Evolutionary conservation across 2,329 filamentous ascomycete genomes (phyloP).

Genomic region (Xylaria arbuscula): DNA sequence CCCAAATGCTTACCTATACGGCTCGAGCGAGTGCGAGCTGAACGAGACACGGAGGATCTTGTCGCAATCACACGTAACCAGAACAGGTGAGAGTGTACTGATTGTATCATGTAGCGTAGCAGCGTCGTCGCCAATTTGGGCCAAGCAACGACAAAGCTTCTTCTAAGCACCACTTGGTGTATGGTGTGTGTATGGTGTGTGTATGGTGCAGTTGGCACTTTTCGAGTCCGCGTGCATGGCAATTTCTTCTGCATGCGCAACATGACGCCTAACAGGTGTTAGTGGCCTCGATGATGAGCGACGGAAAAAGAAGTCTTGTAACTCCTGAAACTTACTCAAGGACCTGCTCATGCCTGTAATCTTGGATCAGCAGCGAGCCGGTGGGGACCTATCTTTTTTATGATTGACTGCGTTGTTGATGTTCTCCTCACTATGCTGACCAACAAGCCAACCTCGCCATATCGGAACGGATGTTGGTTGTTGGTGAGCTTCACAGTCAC

Average conservation of each 20-base stretch:
- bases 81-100: slow-evolving; percentile 1
- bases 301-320: slow-evolving; percentile 19
- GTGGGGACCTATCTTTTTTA: background rate
- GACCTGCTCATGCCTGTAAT: slow-evolving; percentile 1
- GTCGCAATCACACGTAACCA: slow-evolving; percentile 16
- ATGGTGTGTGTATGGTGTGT: background rate
- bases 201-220: slow-evolving; percentile 11
- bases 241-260: slow-evolving; percentile 23
- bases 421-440: background rate
- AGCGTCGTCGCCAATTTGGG: slow-evolving; percentile 9
- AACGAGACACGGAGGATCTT: slow-evolving; percentile 1
- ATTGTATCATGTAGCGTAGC: background rate
- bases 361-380: slow-evolving; percentile 18
- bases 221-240: slow-evolving; percentile 23
- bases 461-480: slow-evolving; percentile 10
- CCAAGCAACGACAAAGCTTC: slow-evolving; percentile 19
- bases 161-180: slow-evolving; percentile 28
- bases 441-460: slow-evolving; percentile 3
- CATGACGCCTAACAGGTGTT: slow-evolving; percentile 33
- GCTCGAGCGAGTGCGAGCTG: background rate
- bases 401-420: background rate
- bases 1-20: slow-evolving; percentile 17
- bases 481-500: background rate
- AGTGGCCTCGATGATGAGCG: slow-evolving; percentile 17
- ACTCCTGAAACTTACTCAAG: background rate